Evolutionary conservation across 371 early-diverging fungal genomes (phyloP), one percentile per base, ranked within the genome.

Genomic region (Mortierella sp.): DNA sequence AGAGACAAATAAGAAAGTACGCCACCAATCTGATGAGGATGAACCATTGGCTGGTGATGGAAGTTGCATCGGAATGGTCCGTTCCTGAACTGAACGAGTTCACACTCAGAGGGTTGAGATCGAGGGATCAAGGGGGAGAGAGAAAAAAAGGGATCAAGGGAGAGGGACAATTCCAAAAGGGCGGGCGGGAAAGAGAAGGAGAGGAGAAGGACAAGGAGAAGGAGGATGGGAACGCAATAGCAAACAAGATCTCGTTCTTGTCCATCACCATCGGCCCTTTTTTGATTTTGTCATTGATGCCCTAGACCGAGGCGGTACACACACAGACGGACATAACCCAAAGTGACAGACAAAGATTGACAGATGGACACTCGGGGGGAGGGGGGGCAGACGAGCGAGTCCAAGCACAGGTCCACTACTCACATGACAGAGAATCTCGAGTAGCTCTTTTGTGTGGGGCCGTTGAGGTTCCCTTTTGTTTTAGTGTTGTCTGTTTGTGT

Each of bases 381-480:
- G 61, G 61, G 22, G 14, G 41, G 65, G 65, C 11, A 19, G 31
- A 55, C 14, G 58, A 58, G 16, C 58, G 26, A 41, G 26, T 11
- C 16, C 24, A n/a, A n/a, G n/a, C 34, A 31, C 31, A 61, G 37
- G 34, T 22, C 34, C 29, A 29, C 7, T 34, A 22, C 22, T 37
- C 16, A 16, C 22, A 29, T 31, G 61, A 34, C 31, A n/a, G n/a
- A n/a, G 34, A 37, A 22, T 61, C 22, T 61, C 61, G 22, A 37
- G 61, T 37, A 61, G 61, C 61, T 34, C 61, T 37, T 61, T 34
- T 9, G 10, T 61, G 61, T 61, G 61, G 61, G 37, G 61, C 61
- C 61, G 2, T 61, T 11, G 22, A 61, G 39, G 61, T 34, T 37
- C 61, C 58, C 31, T 31, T 22, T 31, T 47, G 47, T 9, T 37